These are phyloP conservation scores for Aspergillus caelatus DNA, from an alignment of 2,329 filamentous ascomycete genomes.

Conservation along the genomic window DNA sequence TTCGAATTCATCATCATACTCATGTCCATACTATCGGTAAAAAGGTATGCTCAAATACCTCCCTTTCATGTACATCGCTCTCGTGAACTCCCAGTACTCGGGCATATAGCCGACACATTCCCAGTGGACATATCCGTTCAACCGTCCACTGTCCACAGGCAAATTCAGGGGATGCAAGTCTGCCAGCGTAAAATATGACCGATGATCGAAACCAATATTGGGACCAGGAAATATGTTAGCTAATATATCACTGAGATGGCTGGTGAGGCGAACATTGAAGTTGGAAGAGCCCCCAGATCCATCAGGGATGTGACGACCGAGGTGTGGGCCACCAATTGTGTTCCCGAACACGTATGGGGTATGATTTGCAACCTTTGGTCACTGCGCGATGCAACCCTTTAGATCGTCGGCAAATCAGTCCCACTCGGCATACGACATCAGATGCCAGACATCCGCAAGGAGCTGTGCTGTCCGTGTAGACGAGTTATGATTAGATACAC, in stretches of 20 bases:
- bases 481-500: too few species aligned
- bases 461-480: too few species aligned
- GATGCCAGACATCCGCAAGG: background rate
- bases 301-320: conserved; percentile 3
- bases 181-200: conserved; percentile 19
- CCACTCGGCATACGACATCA: conserved; percentile 7
- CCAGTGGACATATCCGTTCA: conserved; percentile 32
- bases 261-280: background rate
- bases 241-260: background rate
- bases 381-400: background rate
- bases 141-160: conserved; percentile 17
- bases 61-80: conserved; percentile 20
- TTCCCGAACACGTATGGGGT: conserved; percentile 5
- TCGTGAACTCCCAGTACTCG: conserved; percentile 32
- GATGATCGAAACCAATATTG: background rate
- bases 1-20: background rate
- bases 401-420: background rate
- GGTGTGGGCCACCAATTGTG: background rate
- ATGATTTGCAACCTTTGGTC: conserved; percentile 6
- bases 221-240: background rate
- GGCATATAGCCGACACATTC: conserved; percentile 28
- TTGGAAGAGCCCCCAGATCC: conserved; percentile 17
- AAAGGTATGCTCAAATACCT: background rate
- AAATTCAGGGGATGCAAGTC: conserved; percentile 25
- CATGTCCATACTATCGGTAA: background rate